A percentile compares a stretch with the other conserved stretches of the same genome.
phyloP scores from a whole-genome alignment of 2,329 filamentous ascomycete species.

The Malbranchea zuffiana region DNA sequence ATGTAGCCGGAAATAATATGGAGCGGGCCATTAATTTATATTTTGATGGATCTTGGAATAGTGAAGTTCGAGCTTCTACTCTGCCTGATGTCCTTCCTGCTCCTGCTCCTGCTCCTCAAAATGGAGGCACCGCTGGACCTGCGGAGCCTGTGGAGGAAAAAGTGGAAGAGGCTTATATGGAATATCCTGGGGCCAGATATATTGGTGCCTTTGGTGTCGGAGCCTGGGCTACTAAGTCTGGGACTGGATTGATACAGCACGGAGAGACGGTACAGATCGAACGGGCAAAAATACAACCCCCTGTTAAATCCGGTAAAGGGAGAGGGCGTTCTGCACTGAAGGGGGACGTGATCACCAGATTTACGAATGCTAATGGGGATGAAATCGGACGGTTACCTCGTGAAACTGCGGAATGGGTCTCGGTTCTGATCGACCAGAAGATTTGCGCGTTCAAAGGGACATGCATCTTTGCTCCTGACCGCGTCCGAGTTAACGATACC shows the following conservation, averaged over 20 bases:
- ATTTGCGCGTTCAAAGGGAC: constrained; percentile 77
- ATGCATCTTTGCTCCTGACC: constrained; percentile 81
- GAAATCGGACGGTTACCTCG: constrained; percentile 82
- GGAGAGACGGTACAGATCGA: constrained; percentile 80
- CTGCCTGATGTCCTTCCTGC: neutral
- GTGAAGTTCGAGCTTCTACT: constrained; percentile 10
- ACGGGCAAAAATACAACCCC: constrained; percentile 62
- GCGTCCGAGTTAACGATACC: constrained; percentile 79
- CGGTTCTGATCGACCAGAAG: constrained; percentile 78
- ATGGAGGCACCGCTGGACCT: neutral
- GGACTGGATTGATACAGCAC: constrained; percentile 61
- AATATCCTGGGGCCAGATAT: constrained; percentile 53
- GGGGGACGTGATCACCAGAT: constrained; percentile 80
- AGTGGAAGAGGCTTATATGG: no score
- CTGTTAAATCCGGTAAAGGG: constrained; percentile 38
- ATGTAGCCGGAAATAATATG: constrained; percentile 42
- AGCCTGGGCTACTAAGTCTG: constrained; percentile 85
- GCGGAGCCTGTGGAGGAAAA: no score
- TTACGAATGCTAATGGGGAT: constrained; percentile 65
- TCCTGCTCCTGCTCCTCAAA: neutral
- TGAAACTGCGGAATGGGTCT: constrained; percentile 84
- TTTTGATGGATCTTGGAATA: constrained; percentile 53
- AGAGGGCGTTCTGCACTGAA: constrained; percentile 47
- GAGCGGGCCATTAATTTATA: constrained; percentile 55
- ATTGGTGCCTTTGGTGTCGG: constrained; percentile 85